Base-by-base conservation (phyloP, 2,329 filamentous ascomycete genomes). In the Fusarium floridanum region DNA sequence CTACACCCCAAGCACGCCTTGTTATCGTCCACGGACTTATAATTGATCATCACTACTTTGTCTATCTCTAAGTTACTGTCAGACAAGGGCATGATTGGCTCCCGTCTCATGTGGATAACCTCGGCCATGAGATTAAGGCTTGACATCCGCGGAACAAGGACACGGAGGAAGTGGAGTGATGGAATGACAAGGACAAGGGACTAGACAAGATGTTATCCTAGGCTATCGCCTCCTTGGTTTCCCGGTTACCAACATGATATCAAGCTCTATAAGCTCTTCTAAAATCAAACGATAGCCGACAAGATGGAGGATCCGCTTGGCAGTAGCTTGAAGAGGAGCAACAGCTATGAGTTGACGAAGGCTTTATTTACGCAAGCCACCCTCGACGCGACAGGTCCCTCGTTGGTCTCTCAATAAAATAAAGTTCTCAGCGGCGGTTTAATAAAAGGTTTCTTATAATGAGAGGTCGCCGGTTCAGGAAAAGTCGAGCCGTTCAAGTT, bases 31-130 rank as follows among this genome's bases (percentile, higher is more conserved):
- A 29, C 29, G 5, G 16, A n/a, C 10, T 32, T 29, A 8, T 1
- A 14, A 27, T 12, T 29, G 9, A 32, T n/a, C 22, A 50, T 32
- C 9, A 3, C 22, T 17, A n/a, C 16, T 29, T 32, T 29, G 48
- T 27, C 48, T 10, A 32, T 29, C 48, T 29, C 24, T 3, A 6
- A n/a, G 48, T 29, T 53, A 17, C n/a, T 29, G 16, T 2, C 27
- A 1, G 2, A 27, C 2, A 1, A 27, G 27, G 27, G 1, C 27
- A 27, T 27, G 8, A 8, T 27, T 1, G 2, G 27, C 2, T 27
- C 27, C 27, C 27, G 27, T 27, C 2, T 1, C 2, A 2, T 27
- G 24, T 32, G 48, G 16, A 53, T 53, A 53, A n/a, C 17, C 48
- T 53, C 48, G 17, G 24, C 10, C 24, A 53, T 53, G 48, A 53